Conservation (phyloP, 768 basidiomycete species). For the Phlebiopsis gigantea region DNA sequence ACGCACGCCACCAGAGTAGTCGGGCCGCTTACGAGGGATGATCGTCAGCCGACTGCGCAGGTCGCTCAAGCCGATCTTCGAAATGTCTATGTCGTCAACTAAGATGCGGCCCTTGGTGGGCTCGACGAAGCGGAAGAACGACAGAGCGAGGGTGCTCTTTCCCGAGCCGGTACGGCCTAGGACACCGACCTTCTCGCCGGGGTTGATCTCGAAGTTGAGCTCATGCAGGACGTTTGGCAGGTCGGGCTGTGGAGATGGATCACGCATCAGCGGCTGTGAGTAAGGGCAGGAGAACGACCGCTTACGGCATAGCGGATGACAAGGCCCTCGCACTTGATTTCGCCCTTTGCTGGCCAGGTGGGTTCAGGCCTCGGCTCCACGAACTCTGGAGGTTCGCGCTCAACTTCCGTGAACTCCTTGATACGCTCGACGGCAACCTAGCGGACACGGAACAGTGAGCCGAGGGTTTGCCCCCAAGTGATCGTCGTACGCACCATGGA, state of each 20-base stretch:
- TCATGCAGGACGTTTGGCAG: conserved; percentile 81
- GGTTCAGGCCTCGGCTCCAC: conserved; percentile 78
- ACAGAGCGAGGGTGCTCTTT: conserved; percentile 77
- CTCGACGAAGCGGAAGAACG: conserved; percentile 91
- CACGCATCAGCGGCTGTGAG: conserved; percentile 11
- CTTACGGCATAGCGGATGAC: conserved; percentile 75
- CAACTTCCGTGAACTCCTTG: conserved; percentile 84
- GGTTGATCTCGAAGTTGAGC: conserved; percentile 65
- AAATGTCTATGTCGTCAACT: conserved; percentile 77
- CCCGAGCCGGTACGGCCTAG: conserved; percentile 64
- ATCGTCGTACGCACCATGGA: conserved; percentile 72
- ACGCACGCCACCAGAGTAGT: neutral
- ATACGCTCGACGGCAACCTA: conserved; percentile 87
- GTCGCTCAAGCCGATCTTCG: conserved; percentile 75
- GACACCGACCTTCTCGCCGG: conserved; percentile 80
- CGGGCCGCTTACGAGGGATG: conserved; percentile 53
- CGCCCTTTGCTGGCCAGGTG: conserved; percentile 72
- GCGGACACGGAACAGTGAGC: neutral
- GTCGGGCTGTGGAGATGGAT: conserved; percentile 57
- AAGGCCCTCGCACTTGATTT: conserved; percentile 67
- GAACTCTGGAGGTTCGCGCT: conserved; percentile 76
- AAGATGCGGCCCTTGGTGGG: conserved; percentile 69
- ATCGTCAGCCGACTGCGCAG: conserved; percentile 74
- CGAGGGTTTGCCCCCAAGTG: neutral
- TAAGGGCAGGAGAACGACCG: conserved; percentile 1